Base-by-base conservation (phyloP, 208 protist genomes). In the Jaenimonas drosophilae region DNA sequence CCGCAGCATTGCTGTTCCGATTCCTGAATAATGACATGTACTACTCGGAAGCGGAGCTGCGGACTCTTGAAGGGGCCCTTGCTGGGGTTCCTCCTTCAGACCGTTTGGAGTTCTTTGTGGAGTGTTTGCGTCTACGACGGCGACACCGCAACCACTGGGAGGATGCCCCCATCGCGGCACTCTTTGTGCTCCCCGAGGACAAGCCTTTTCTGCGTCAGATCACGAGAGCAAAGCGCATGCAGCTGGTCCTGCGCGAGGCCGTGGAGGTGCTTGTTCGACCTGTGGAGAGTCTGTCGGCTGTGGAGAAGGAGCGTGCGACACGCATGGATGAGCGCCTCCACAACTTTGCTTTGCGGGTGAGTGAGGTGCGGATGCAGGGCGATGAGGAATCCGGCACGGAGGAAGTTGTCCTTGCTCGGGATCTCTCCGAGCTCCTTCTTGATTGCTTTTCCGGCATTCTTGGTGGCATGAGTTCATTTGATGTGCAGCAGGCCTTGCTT, bases 1-100 rank as follows among this genome's bases (percentile, higher is more conserved):
- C 25, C 26, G 64, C 68, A 7, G 63, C 52, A 29, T 58, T 88
- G 30, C 59, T 82, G 23, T 78, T 71, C 48, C 76, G 83, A 17
- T 89, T 89, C 61, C 51, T 91, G 26, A 91, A 91, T 67, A 82
- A 73, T 42, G 83, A 91, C 36, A 91, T 89, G 83, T 89, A 85
- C 55, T 91, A 77, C 57, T 79, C 78, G 17, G 25, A 53, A 0
- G 38, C 27, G 31, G 67, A 91, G 59, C 49, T 91, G 4, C 29
- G 46, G 6, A 54, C 79, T 38, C 59, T 91, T 33, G 69, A 81
- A 63, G 25, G 59, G 16, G 67, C 71, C 26, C 66, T 89, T 20
- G 23, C 3, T 2, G 47, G 32, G 25, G 63, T 70, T 16, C 25
- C 62, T 20, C 64, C 70, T 26, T 53, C 47, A 14, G 52, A 65